Evolutionary conservation across 345 rosid genomes (phyloP).

Genomic region (Brassica rapa): DNA sequence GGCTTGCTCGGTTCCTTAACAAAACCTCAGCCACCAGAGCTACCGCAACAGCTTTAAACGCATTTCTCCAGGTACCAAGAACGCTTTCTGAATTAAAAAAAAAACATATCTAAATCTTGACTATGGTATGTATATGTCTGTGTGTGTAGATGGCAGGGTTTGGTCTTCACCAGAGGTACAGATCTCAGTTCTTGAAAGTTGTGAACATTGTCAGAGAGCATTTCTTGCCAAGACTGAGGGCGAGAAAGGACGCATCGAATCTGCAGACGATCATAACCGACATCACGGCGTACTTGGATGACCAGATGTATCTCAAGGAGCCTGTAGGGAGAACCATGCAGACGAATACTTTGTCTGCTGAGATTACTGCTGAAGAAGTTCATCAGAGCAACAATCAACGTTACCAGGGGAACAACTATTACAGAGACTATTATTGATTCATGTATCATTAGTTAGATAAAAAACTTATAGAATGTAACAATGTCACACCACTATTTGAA

Average conservation of each 20-base stretch:
- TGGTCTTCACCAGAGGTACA: slow-evolving; percentile 59
- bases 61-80: slow-evolving; percentile 45
- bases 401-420: slow-evolving; percentile 14
- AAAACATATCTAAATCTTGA: background rate
- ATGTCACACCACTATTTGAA: background rate
- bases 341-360: slow-evolving; percentile 44
- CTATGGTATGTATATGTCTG: background rate
- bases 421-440: slow-evolving; percentile 8
- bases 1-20: slow-evolving; percentile 74
- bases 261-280: slow-evolving; percentile 47
- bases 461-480: background rate
- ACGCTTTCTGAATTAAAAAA: background rate
- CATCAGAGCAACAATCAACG: slow-evolving; percentile 31
- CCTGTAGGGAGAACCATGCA: slow-evolving; percentile 69
- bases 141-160: slow-evolving; percentile 60
- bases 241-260: slow-evolving; percentile 46
- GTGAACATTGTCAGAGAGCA: slow-evolving; percentile 53
- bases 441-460: background rate
- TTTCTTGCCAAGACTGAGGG: slow-evolving; percentile 54
- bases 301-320: slow-evolving; percentile 53
- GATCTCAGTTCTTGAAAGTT: slow-evolving; percentile 69
- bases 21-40: slow-evolving; percentile 61
- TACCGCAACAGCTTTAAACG: slow-evolving; percentile 69
- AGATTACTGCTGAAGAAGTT: slow-evolving; percentile 44
- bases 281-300: slow-evolving; percentile 64